Evolutionary conservation across 768 basidiomycete species (phyloP), one percentile per base, ranked within the genome.

Genomic region (Rhizopogon vesiculosus): DNA sequence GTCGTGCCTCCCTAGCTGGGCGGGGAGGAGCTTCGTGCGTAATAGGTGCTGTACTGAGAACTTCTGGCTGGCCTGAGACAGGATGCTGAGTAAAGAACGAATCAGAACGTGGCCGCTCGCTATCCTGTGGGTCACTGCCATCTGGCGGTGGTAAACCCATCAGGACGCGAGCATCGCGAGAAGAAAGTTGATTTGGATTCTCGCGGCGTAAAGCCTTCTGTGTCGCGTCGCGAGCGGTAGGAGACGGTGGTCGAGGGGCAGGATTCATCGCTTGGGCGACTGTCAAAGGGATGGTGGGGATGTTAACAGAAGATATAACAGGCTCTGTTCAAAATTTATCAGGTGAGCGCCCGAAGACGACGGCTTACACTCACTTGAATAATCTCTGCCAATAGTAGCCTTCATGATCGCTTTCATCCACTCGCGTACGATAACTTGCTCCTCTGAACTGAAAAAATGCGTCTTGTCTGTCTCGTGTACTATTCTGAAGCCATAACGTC

Each of bases 381-480:
- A 98, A 68, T 98, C 97, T 54, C 97, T 78, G 8, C 84, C 87
- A 62, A 99, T 99, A 12, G 96, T 98, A 2, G 96, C 93, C 69
- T 98, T 99, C 93, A 98, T 98, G 61, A 99, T 84, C 7, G 95
- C 93, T 75, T 98, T 99, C 97, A 98, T 98, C 96, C 97, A 98
- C 61, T 93, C 93, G n/a, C 97, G 84, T 46, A 97, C 80, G 39
- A 84, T 72, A 1, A 74, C 64, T 70, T 93, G 91, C 65, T 98
- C 94, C 22, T 93, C 89, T 0, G 92, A 93, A 59, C 91, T 92
- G 73, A 99, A 99, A 66, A 72, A 92, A 69, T 98, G 93, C 1
- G 89, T 78, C 73, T 89, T 91, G 68, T 93, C 90, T 7, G 80
- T 73, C 44, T 93, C 91, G 62, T 98, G 95, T 33, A 95, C 83